Evolutionary conservation across 805 yeast species (phyloP).

Genomic region (Komagataella pastoris): DNA sequence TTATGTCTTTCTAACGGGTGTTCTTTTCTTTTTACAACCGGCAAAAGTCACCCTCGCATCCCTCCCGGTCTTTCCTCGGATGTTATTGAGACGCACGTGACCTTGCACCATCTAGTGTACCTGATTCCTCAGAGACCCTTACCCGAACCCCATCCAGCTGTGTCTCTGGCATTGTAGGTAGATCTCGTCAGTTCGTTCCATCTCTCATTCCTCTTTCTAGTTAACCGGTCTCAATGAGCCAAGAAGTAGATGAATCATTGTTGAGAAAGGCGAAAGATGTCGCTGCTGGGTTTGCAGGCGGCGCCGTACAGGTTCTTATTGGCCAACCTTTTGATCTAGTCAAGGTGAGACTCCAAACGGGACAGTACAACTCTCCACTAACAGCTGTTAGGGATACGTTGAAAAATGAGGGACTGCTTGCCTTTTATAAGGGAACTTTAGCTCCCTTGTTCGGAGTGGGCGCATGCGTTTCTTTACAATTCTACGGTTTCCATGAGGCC

Average conservation of each 20-base stretch:
- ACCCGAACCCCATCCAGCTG: not conserved
- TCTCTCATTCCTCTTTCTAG: not conserved
- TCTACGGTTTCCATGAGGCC: conserved; percentile 60
- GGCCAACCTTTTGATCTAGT: conserved; percentile 63
- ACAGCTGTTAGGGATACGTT: conserved; percentile 39
- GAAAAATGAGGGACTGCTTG: conserved; percentile 58
- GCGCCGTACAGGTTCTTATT: conserved; percentile 40
- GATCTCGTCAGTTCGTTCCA: not conserved
- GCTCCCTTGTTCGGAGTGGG: conserved; percentile 96
- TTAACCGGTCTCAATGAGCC: not conserved
- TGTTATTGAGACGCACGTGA: not conserved
- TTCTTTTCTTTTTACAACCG: not conserved
- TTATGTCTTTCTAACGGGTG: not conserved
- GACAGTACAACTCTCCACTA: conserved; percentile 41
- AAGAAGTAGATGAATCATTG: conserved; percentile 18
- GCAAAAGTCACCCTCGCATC: not conserved
- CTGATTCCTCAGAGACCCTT: not conserved
- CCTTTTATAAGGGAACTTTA: conserved; percentile 86
- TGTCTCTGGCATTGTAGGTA: not conserved
- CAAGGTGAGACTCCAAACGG: conserved; percentile 59
- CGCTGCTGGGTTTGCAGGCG: conserved; percentile 41
- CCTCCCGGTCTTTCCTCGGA: not conserved
- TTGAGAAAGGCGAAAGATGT: conserved; percentile 37
- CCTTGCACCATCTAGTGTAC: not conserved
- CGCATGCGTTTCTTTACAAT: conserved; percentile 91